phyloP scores from a whole-genome alignment of 1,284 basidiomycete species.

The Microbotryum saponariae region DNA sequence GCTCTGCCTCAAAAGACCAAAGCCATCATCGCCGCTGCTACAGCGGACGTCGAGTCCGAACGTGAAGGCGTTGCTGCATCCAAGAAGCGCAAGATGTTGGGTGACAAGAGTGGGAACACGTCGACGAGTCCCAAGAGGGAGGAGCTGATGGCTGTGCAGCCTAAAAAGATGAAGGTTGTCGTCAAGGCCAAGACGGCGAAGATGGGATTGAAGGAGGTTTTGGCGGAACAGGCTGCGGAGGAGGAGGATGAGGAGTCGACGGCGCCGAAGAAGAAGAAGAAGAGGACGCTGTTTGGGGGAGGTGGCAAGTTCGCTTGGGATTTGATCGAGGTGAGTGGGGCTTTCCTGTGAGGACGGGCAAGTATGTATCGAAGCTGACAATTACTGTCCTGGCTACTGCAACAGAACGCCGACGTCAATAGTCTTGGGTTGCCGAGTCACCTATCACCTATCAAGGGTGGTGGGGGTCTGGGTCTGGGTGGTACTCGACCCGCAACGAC shows the following conservation, averaged over 20 bases:
- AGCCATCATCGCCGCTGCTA: background rate
- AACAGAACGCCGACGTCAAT: conserved; percentile 24
- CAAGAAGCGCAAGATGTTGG: conserved; percentile 8
- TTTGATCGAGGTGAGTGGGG: conserved; percentile 21
- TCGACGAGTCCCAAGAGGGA: conserved; percentile 1
- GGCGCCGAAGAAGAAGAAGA: conserved; percentile 21
- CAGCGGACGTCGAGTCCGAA: background rate
- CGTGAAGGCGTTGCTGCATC: background rate
- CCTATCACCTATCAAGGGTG: conserved; percentile 30
- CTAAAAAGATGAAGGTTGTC: conserved; percentile 1
- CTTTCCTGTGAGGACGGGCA: background rate
- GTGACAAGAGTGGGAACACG: background rate
- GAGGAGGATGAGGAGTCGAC: conserved; percentile 1
- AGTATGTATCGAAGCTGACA: background rate
- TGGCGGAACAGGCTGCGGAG: background rate
- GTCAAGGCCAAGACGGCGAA: background rate
- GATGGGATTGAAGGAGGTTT: conserved; percentile 1
- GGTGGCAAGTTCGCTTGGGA: conserved; percentile 17
- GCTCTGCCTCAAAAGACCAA: background rate
- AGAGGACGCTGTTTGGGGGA: conserved; percentile 18
- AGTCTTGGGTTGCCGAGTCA: conserved; percentile 16
- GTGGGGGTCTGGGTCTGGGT: background rate
- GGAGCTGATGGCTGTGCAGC: conserved; percentile 3
- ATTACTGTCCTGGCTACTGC: no score
- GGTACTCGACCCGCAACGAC: background rate